phyloP scores from a whole-genome alignment of 2,329 filamentous ascomycete species.

The Diatrype stigma region DNA sequence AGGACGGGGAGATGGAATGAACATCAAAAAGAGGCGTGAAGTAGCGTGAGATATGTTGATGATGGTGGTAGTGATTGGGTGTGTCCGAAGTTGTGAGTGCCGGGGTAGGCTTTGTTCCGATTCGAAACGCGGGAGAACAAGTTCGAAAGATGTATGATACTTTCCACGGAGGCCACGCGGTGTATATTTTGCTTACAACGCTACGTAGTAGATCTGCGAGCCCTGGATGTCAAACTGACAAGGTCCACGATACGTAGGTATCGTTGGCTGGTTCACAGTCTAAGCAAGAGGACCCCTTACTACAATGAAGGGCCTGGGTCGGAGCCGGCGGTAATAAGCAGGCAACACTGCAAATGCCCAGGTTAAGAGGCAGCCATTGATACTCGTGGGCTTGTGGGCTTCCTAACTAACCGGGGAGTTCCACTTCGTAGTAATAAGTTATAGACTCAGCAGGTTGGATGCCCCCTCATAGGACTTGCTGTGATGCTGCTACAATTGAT shows the following conservation, averaged over 20 bases:
- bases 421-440: background rate
- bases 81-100: background rate
- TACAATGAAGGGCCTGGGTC: background rate
- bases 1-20: background rate
- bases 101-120: background rate
- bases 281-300: background rate
- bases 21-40: background rate
- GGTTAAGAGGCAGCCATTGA: background rate
- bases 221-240: background rate
- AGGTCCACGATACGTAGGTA: background rate
- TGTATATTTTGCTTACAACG: background rate
- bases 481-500: background rate
- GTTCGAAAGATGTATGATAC: background rate
- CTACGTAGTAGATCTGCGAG: background rate
- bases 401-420: background rate
- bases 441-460: too few species aligned
- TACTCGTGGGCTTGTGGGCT: background rate
- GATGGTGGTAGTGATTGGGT: too few species aligned
- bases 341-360: background rate
- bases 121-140: background rate
- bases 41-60: background rate
- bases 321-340: background rate
- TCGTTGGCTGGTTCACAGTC: background rate
- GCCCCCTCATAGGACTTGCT: background rate
- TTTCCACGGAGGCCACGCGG: background rate